Percentiles rank a stretch among this genome's conserved stretches.
Conservation (phyloP, 306 rosid genomes). For the Morella rubra region DNA sequence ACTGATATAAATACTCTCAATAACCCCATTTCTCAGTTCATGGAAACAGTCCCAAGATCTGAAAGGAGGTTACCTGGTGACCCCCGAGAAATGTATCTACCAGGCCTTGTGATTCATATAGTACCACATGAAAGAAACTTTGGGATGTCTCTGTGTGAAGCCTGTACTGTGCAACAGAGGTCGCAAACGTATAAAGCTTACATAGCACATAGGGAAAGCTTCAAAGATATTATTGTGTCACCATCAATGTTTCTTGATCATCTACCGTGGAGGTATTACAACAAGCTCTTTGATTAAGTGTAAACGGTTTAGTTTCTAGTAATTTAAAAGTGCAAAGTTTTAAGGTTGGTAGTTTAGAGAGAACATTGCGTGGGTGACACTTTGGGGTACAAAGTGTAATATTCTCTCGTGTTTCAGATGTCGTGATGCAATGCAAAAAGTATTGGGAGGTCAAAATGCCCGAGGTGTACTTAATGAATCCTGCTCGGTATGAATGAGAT, state of each 20-base stretch:
- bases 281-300: neutral
- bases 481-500: conserved; percentile 23
- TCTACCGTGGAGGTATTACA: conserved; percentile 93
- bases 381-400: too few species aligned
- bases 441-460: conserved; percentile 43
- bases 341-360: too few species aligned
- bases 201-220: conserved; percentile 63
- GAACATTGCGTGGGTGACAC: too few species aligned
- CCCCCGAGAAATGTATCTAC: conserved; percentile 77
- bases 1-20: conserved; percentile 24
- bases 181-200: conserved; percentile 58
- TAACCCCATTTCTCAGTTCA: conserved; percentile 59
- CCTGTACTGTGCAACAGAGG: conserved; percentile 35
- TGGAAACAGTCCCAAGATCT: conserved; percentile 54
- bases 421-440: conserved; percentile 50
- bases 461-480: conserved; percentile 29
- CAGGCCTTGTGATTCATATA: conserved; percentile 75
- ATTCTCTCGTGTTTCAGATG: conserved; percentile 44
- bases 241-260: conserved; percentile 97
- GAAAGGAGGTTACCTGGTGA: conserved; percentile 46
- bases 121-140: conserved; percentile 48
- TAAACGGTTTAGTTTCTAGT: too few species aligned
- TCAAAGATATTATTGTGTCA: conserved; percentile 79
- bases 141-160: conserved; percentile 30
- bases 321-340: too few species aligned